These are phyloP conservation scores for Suillus weaverae DNA, from an alignment of 768 basidiomycete genomes.

Conservation along the genomic window DNA sequence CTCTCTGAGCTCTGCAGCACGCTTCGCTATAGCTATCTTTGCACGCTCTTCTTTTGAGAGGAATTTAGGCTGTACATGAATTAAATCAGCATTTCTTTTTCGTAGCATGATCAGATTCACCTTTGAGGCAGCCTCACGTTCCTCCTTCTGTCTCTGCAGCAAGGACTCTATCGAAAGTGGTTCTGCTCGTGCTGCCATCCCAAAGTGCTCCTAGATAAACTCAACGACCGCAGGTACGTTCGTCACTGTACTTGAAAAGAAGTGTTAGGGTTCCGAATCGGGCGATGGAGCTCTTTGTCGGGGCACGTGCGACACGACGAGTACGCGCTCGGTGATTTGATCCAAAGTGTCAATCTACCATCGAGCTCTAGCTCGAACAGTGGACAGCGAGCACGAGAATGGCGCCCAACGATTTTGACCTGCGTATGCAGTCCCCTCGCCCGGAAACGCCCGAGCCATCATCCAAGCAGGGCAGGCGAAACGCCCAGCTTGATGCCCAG, in stretches of 20 bases:
- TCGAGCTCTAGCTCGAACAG: constrained; percentile 6
- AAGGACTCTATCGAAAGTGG: constrained; percentile 89
- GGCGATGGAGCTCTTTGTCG: not conserved
- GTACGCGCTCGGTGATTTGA: constrained; percentile 19
- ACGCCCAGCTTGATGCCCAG: constrained; percentile 47
- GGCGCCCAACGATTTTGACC: constrained; percentile 10
- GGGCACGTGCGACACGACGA: constrained; percentile 22
- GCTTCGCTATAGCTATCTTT: constrained; percentile 82
- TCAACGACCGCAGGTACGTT: not conserved
- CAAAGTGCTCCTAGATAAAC: constrained; percentile 1
- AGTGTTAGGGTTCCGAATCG: constrained; percentile 1
- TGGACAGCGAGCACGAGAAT: constrained; percentile 2
- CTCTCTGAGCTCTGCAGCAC: constrained; percentile 77
- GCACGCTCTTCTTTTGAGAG: constrained; percentile 91
- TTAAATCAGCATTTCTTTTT: constrained; percentile 4
- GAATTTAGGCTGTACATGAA: constrained; percentile 76
- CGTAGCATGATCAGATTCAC: constrained; percentile 38
- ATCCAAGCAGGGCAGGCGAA: constrained; percentile 58
- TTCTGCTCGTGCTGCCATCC: constrained; percentile 53
- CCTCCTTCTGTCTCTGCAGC: constrained; percentile 81
- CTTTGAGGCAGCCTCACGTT: constrained; percentile 89
- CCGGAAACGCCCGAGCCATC: constrained; percentile 65
- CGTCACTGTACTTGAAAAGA: constrained; percentile 16
- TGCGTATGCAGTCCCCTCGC: constrained; percentile 46
- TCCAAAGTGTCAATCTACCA: not conserved